Percentiles rank a stretch among this genome's conserved stretches.
Evolutionary conservation across 352 stramenopile genomes (phyloP).

Genomic region (Phytophthora pini): DNA sequence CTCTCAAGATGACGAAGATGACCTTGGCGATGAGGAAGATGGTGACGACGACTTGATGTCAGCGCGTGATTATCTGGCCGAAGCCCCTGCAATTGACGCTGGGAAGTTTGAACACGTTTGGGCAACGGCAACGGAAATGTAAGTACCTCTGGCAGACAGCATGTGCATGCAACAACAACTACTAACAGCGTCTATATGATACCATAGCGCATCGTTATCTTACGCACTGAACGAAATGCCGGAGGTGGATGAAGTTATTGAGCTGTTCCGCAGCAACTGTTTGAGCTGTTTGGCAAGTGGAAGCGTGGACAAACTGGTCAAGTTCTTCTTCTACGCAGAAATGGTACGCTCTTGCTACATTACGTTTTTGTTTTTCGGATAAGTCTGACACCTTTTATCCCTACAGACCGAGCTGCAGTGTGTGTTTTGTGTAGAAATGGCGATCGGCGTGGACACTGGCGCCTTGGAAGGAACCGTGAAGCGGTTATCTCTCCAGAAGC

Average conservation of each 20-base stretch:
- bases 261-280: constrained; percentile 68
- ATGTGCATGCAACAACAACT: constrained; percentile 4
- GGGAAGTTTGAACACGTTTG: constrained; percentile 85
- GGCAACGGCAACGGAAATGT: constrained; percentile 75
- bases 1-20: constrained; percentile 43
- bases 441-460: constrained; percentile 66
- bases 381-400: constrained; percentile 12
- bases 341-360: constrained; percentile 54
- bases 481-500: constrained; percentile 67
- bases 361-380: not conserved
- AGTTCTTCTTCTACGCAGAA: constrained; percentile 90
- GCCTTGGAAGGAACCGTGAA: constrained; percentile 73
- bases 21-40: constrained; percentile 42
- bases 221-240: constrained; percentile 58
- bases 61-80: constrained; percentile 71
- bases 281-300: constrained; percentile 85
- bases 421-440: constrained; percentile 85
- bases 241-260: constrained; percentile 82
- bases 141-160: constrained; percentile 31
- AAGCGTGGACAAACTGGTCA: constrained; percentile 71
- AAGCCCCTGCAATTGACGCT: constrained; percentile 69
- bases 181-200: constrained; percentile 16
- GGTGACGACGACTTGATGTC: constrained; percentile 64
- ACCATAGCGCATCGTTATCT: constrained; percentile 57
- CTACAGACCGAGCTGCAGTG: constrained; percentile 75